Percentiles rank a stretch among this genome's conserved stretches.
Conservation (phyloP, 257 asterid genomes). For the Coffea canephora region DNA sequence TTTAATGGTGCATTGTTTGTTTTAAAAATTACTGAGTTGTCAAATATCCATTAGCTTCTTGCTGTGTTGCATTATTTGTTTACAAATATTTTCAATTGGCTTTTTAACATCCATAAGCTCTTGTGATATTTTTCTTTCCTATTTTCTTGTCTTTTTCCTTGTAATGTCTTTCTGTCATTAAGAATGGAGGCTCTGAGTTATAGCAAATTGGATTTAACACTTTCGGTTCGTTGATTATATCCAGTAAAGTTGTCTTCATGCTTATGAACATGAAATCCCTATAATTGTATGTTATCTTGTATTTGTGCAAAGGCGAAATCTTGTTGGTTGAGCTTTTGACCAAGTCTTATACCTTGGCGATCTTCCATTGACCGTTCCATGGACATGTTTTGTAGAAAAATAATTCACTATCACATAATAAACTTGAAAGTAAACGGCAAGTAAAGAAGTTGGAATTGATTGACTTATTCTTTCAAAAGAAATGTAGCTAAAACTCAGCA, state of each 20-base stretch:
- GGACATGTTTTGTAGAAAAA: too few relatives aligned
- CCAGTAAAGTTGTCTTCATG: background rate
- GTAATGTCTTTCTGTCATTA: background rate
- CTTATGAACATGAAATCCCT: background rate
- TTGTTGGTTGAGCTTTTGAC: background rate
- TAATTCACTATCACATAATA: too few relatives aligned
- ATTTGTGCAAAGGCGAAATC: background rate
- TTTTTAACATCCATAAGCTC: too few relatives aligned
- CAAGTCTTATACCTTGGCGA: background rate
- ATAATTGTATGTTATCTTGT: background rate
- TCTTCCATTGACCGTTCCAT: background rate
- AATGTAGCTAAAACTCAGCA: background rate
- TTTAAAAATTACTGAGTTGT: too few relatives aligned
- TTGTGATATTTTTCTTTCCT: too few relatives aligned
- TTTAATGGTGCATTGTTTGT: background rate
- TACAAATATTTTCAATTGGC: too few relatives aligned
- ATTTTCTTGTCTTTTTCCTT: background rate
- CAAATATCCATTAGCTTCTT: background rate
- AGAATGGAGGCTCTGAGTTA: background rate
- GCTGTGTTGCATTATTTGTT: too few relatives aligned
- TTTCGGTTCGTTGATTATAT: background rate
- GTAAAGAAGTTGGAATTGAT: background rate
- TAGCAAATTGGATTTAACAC: background rate
- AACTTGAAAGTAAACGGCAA: background rate
- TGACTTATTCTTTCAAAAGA: background rate